These are phyloP conservation scores for Saccharomycopsis phalli DNA, from an alignment of 1,139 yeast genomes.

Conservation along the genomic window DNA sequence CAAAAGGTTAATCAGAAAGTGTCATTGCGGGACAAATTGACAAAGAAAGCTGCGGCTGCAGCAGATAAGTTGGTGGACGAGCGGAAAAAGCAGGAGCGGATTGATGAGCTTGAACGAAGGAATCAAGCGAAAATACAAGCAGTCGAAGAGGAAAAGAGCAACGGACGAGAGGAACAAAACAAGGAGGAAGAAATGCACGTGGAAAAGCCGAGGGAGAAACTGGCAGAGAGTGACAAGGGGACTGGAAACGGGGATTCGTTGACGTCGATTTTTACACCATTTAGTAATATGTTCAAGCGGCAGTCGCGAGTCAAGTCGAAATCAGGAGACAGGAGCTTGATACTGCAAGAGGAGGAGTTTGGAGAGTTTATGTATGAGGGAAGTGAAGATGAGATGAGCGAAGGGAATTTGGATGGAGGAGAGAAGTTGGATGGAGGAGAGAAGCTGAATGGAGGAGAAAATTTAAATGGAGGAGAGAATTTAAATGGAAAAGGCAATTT, in stretches of 20 bases:
- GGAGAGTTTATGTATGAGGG: conserved; percentile 15
- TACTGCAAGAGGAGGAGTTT: conserved; percentile 16
- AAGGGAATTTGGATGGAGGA: too few species aligned
- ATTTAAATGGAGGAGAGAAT: neutral
- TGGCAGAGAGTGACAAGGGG: neutral
- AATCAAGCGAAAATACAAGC: neutral
- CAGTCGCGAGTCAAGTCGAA: conserved; percentile 7
- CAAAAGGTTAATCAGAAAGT: neutral
- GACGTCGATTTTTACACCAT: conserved; percentile 10
- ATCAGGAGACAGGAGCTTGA: too few species aligned
- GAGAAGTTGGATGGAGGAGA: neutral
- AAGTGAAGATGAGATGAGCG: too few species aligned
- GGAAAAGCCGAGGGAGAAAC: neutral
- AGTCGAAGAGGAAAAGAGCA: neutral
- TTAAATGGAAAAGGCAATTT: neutral
- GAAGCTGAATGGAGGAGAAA: neutral
- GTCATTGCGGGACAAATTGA: conserved; percentile 14
- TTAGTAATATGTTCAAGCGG: conserved; percentile 8
- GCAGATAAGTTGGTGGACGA: conserved; percentile 15
- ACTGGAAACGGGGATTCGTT: conserved; percentile 1
- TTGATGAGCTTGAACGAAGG: neutral
- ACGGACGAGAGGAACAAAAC: neutral
- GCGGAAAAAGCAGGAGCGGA: conserved; percentile 3
- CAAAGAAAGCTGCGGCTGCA: conserved; percentile 5
- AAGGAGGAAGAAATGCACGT: conserved; percentile 1